These are phyloP conservation scores for Elongisporangium undulatum DNA, from an alignment of 352 stramenopile species.

Conservation along the genomic window DNA sequence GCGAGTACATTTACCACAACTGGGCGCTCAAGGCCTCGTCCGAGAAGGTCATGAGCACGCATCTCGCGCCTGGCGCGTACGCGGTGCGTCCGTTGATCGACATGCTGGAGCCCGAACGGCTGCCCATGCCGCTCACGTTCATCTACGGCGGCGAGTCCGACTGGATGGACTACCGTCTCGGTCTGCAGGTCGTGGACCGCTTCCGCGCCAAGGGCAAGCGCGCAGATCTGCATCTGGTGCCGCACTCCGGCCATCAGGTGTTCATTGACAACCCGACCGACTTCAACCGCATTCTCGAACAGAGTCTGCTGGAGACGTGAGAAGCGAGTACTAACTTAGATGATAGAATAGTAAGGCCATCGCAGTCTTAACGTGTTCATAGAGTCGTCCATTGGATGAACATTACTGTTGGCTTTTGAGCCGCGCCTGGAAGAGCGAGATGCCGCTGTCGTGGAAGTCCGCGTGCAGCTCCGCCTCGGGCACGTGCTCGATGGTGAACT, in stretches of 20 bases:
- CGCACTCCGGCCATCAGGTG: constrained; percentile 70
- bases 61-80: constrained; percentile 65
- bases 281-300: constrained; percentile 63
- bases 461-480: constrained; percentile 39
- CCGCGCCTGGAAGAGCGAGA: constrained; percentile 54
- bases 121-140: constrained; percentile 81
- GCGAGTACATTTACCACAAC: constrained; percentile 84
- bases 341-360: constrained; percentile 7
- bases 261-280: constrained; percentile 76
- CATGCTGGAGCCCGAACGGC: constrained; percentile 39
- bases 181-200: constrained; percentile 50
- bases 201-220: constrained; percentile 28
- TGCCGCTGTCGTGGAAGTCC: constrained; percentile 66
- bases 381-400: background rate
- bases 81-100: constrained; percentile 66
- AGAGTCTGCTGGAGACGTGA: constrained; percentile 15
- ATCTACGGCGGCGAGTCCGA: constrained; percentile 77
- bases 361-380: background rate
- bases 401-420: constrained; percentile 10
- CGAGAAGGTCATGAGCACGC: constrained; percentile 70
- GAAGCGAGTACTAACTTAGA: constrained; percentile 5
- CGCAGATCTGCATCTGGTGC: constrained; percentile 56
- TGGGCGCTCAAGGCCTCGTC: constrained; percentile 76
- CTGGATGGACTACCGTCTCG: constrained; percentile 84
- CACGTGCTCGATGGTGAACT: constrained; percentile 46